A percentile compares a stretch with the other conserved stretches of the same genome.
Evolutionary conservation across 2,329 filamentous ascomycete genomes (phyloP).

Genomic region (Botryotinia convoluta): DNA sequence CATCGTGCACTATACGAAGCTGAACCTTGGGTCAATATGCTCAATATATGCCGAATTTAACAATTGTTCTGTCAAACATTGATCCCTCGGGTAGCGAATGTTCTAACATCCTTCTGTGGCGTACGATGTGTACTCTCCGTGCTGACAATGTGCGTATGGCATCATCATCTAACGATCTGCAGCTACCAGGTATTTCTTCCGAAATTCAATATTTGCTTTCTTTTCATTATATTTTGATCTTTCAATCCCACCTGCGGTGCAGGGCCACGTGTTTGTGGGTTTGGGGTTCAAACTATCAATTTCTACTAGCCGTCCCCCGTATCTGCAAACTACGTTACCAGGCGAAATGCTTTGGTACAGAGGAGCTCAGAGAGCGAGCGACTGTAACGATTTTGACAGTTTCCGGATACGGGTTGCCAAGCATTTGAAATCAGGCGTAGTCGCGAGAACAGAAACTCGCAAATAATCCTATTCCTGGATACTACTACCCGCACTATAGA

Average conservation of each 20-base stretch:
- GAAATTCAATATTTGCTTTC: background rate
- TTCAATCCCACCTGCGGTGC: background rate
- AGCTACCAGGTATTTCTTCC: background rate
- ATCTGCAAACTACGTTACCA: conserved; percentile 13
- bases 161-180: conserved; percentile 17
- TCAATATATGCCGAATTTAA: background rate
- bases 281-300: background rate
- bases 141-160: conserved; percentile 2
- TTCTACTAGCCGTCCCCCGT: background rate
- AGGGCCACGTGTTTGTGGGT: conserved; percentile 8
- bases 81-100: conserved; percentile 8
- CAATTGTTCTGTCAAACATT: conserved; percentile 5
- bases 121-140: background rate
- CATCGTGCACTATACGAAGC: background rate
- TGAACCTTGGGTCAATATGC: background rate
- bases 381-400: background rate
- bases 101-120: conserved; percentile 17
- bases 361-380: background rate
- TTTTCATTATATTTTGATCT: background rate
- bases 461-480: conserved; percentile 17
- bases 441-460: conserved; percentile 9
- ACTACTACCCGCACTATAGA: conserved; percentile 4
- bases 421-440: background rate
- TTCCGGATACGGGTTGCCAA: conserved; percentile 9
- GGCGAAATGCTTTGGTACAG: background rate